Evolutionary conservation across 2,329 filamentous ascomycete genomes (phyloP).

Genomic region (Alternaria burnsii): DNA sequence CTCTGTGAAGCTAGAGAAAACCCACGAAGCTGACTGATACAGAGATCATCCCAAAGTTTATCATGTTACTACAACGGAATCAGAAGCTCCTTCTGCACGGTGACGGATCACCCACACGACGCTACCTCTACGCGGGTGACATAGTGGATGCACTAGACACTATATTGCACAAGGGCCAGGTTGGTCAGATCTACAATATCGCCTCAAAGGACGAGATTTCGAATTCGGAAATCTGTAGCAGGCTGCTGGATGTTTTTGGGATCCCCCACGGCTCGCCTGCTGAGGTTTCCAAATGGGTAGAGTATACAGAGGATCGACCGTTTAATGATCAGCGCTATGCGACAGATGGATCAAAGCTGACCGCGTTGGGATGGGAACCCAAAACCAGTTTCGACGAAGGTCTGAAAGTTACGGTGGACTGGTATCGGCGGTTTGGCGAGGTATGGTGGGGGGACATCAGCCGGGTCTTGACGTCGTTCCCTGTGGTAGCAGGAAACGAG

Average conservation of each 20-base stretch:
- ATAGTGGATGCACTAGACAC: constrained; percentile 85
- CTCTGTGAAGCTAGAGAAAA: no score
- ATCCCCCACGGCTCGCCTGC: constrained; percentile 53
- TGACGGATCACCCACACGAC: constrained; percentile 75
- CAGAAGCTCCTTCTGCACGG: constrained; percentile 78
- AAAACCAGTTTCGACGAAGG: constrained; percentile 50
- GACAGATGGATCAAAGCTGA: constrained; percentile 51
- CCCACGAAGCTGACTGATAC: constrained; percentile 24
- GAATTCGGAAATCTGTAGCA: constrained; percentile 73
- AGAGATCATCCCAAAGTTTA: constrained; percentile 88
- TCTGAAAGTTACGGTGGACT: constrained; percentile 48
- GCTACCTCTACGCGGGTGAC: constrained; percentile 81
- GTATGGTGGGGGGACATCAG: constrained; percentile 54
- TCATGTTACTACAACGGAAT: constrained; percentile 71
- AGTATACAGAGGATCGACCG: constrained; percentile 78
- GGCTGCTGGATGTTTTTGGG: constrained; percentile 70
- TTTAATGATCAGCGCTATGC: constrained; percentile 58
- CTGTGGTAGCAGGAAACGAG: constrained; percentile 51
- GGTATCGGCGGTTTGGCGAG: constrained; percentile 52
- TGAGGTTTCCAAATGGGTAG: constrained; percentile 70
- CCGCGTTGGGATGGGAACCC: constrained; percentile 48
- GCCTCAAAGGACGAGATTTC: constrained; percentile 80
- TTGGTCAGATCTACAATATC: constrained; percentile 84
- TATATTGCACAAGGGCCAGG: constrained; percentile 77
- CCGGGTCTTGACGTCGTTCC: constrained; percentile 51